A percentile compares a stretch with the other conserved stretches of the same genome.
These are phyloP conservation scores for Aureobasidium leucospermi DNA, from an alignment of 2,329 filamentous ascomycete genomes.

Conservation along the genomic window DNA sequence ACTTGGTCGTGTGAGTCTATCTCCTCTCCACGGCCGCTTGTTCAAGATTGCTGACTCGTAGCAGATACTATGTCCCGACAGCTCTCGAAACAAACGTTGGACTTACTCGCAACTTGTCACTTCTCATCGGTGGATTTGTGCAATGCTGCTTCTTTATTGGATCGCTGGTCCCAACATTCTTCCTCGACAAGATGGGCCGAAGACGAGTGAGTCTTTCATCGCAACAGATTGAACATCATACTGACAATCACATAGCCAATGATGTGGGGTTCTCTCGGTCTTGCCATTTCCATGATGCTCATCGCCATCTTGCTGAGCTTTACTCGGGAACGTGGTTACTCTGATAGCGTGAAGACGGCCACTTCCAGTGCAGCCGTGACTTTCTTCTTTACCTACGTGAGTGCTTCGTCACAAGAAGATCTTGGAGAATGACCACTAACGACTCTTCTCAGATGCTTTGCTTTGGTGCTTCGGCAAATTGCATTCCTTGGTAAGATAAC, in stretches of 20 bases:
- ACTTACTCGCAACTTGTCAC: constrained; percentile 35
- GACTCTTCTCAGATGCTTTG: constrained; percentile 30
- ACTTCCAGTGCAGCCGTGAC: constrained; percentile 41
- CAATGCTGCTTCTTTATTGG: constrained; percentile 37
- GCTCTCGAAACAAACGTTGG: constrained; percentile 43
- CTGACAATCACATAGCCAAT: constrained; percentile 18
- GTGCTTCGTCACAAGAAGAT: background rate
- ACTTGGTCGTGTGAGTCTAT: constrained; percentile 29
- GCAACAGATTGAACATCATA: background rate
- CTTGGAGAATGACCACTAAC: constrained; percentile 5
- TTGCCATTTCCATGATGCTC: constrained; percentile 34
- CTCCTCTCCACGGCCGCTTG: too few relatives aligned
- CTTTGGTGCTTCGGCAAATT: constrained; percentile 39
- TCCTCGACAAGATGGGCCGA: constrained; percentile 35
- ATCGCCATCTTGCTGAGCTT: constrained; percentile 38
- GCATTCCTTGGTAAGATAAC: constrained; percentile 36
- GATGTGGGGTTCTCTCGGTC: constrained; percentile 29
- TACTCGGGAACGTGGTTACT: constrained; percentile 24
- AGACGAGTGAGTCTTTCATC: constrained; percentile 13
- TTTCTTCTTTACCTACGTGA: constrained; percentile 40
- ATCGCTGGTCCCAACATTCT: constrained; percentile 39
- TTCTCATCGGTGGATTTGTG: constrained; percentile 41
- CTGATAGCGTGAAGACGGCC: constrained; percentile 28
- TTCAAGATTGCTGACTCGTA: background rate
- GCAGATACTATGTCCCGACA: constrained; percentile 35